These are phyloP conservation scores for Triticum turgidum DNA, from an alignment of 176 grass and related monocot species.

Conservation along the genomic window DNA sequence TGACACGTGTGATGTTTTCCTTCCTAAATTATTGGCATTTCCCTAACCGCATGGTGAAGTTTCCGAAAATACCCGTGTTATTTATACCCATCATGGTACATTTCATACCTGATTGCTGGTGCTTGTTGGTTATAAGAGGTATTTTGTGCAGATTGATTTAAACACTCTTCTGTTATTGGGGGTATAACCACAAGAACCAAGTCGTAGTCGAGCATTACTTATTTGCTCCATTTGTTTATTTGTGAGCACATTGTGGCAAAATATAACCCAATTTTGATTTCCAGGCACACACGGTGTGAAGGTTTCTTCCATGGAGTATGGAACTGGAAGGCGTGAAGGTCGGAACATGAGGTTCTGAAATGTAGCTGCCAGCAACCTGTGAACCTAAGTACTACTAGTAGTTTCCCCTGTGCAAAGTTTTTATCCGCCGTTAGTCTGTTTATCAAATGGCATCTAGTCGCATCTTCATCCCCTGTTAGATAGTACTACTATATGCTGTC, in stretches of 20 bases:
- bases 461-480: conserved; percentile 2
- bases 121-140: neutral
- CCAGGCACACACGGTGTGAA: conserved; percentile 30
- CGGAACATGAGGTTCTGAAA: conserved; percentile 1
- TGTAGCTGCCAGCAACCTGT: conserved; percentile 17
- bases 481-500: conserved; percentile 9
- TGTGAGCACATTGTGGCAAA: conserved; percentile 10
- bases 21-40: neutral
- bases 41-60: neutral
- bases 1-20: neutral
- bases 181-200: neutral
- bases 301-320: conserved; percentile 9
- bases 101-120: neutral
- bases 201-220: neutral
- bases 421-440: neutral
- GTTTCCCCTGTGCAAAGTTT: conserved; percentile 1
- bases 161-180: neutral
- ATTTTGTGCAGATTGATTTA: neutral
- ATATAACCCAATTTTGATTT: conserved; percentile 19
- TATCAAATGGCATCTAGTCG: neutral
- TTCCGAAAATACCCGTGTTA: neutral
- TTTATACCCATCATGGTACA: neutral
- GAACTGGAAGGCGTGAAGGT: conserved; percentile 7
- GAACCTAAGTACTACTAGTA: neutral
- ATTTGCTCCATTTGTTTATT: neutral